Evolutionary conservation across 2,329 filamentous ascomycete species (phyloP).

Genomic region (Rosellinia necatrix): DNA sequence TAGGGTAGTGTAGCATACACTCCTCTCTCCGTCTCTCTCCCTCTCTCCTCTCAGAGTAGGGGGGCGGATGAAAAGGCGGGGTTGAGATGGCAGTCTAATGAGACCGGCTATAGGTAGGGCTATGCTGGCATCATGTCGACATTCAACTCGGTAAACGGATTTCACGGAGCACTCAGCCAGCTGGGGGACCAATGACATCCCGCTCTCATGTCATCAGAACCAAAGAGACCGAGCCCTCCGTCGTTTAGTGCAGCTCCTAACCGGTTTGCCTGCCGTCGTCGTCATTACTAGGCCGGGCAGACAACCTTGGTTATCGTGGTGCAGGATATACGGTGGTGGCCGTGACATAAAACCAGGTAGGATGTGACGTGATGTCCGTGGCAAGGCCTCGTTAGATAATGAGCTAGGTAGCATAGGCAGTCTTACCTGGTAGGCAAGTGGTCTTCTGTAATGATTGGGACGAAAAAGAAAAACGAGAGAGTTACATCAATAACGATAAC

Average conservation of each 20-base stretch:
- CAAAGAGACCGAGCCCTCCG: background rate
- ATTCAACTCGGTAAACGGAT: slow-evolving; percentile 8
- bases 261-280: background rate
- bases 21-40: too few species aligned
- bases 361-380: slow-evolving; percentile 3
- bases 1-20: too few species aligned
- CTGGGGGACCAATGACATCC: too few species aligned
- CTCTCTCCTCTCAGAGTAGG: background rate
- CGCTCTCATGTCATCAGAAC: slow-evolving; percentile 3
- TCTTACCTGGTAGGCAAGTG: too few species aligned
- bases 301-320: background rate
- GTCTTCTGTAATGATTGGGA: background rate
- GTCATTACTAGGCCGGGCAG: background rate
- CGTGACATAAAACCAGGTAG: slow-evolving; percentile 5
- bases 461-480: too few species aligned
- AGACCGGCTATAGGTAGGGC: slow-evolving; percentile 9
- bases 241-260: background rate
- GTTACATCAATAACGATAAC: too few species aligned
- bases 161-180: slow-evolving; percentile 6
- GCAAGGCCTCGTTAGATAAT: slow-evolving; percentile 10
- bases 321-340: slow-evolving; percentile 8
- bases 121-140: background rate
- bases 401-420: slow-evolving; percentile 3
- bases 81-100: slow-evolving; percentile 17
- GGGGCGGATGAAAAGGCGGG: slow-evolving; percentile 22